Evolutionary conservation across 2,329 filamentous ascomycete genomes (phyloP).

Genomic region (Claviceps maximensis): DNA sequence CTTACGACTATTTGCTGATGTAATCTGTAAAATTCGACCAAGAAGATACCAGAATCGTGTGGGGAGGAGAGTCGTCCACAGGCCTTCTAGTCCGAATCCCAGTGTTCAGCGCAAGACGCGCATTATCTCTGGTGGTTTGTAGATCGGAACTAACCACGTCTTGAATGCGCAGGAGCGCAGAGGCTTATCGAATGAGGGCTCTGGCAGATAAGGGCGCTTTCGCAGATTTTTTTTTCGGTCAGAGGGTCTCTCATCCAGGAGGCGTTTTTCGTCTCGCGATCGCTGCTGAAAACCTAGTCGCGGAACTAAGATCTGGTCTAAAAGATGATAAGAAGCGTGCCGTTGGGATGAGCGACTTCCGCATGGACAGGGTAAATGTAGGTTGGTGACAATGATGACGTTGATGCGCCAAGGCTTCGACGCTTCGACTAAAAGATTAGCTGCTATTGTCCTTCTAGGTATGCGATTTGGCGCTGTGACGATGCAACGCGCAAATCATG

Average conservation of each 20-base stretch:
- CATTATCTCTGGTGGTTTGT: constrained; percentile 3
- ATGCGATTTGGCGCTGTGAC: constrained; percentile 2
- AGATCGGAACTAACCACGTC: not conserved
- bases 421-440: not conserved
- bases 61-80: not conserved
- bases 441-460: not conserved
- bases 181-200: not conserved
- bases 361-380: not conserved
- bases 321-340: constrained; percentile 1
- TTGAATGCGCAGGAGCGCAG: not conserved
- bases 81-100: not conserved
- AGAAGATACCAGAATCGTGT: not conserved
- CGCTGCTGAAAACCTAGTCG: not conserved
- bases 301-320: not conserved
- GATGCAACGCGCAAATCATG: constrained; percentile 3
- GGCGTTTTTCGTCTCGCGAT: not conserved
- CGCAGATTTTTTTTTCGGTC: not conserved
- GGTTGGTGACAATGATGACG: not conserved
- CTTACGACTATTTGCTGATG: not conserved
- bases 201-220: not conserved
- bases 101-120: constrained; percentile 4
- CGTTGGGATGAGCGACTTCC: constrained; percentile 1
- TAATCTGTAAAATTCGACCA: not conserved
- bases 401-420: not conserved
- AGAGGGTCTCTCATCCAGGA: not conserved